Evolutionary conservation across 306 rosid genomes (phyloP), one percentile per base, ranked within the genome.

Genomic region (Citrullus mucosospermus): DNA sequence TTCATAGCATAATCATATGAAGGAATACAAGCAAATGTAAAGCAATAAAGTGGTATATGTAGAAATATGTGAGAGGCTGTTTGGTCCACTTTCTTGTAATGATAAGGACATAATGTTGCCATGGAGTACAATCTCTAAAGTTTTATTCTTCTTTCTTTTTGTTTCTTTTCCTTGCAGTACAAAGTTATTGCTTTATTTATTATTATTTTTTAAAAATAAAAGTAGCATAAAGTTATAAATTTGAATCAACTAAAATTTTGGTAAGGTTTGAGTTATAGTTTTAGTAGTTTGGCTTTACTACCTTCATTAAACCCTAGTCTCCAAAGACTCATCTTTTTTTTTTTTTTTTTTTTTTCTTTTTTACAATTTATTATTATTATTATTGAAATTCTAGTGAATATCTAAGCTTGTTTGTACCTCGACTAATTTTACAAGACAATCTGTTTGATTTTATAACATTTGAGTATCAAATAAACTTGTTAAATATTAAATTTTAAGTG

Each of bases 31-130:
- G 32, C 20, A 46, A 22, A 43, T 69, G n/a, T 2, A 69, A 69
- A 68, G 36, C 75, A 43, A 56, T n/a, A 44, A 44, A 69, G 46
- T 6, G 36, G 2, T 69, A 69, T 69, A 44, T 69, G 36, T 69
- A 69, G 56, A 16, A 7, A 70, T 11, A 6, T 12, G 5, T 10
- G 76, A 32, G 76, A 22, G 56, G 34, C 3, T 70, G 57, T 48
- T 53, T 70, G 36, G 22, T 70, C 55, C 55, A 70, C 57, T 44
- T 70, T 46, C 53, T 46, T 70, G 76, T 70, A 70, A 70, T 70
- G 57, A 15, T 70, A 70, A 70, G n/a, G 36, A 70, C 76, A 70
- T 70, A 46, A 8, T 70, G 76, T 70, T 8, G 76, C 13, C 76
- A 70, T 68, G 34, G 12, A 70, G 6, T 22, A 43, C 1, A 16